Evolutionary conservation across 768 basidiomycete species (phyloP), one percentile per base, ranked within the genome.

Genomic region (Hypholoma fasciculare): DNA sequence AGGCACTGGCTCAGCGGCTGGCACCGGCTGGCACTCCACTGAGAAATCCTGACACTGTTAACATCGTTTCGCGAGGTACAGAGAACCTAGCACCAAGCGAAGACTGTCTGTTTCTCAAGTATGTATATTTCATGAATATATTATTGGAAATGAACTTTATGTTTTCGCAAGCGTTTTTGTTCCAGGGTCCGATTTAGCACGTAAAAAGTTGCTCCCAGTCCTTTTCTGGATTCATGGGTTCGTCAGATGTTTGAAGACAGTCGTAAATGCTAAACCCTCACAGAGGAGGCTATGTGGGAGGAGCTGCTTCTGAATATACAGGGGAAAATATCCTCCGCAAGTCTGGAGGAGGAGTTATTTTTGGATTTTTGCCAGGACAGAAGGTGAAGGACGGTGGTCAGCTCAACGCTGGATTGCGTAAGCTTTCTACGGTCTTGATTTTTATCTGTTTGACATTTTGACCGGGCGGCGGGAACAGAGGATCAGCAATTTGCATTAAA

Each of bases 371-470:
- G 34, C 57, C 81, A 19, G 80, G 82, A 0, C 57, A 65, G 37
- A 62, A 72, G 27, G 74, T 82, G 7, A 76, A 82, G 52, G 63
- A 70, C 6, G 68, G 69, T 9, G 82, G 82, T 5, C 74, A 60
- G 2, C 62, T 81, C 48, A 84, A 83, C 50, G 81, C 78, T 11
- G 82, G 81, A 26, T 62, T 84, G 47, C 67, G 82, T 82, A 61
- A 53, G 79, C 4, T 1, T 1, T 7, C 6, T 5, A 34, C 1
- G 7, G 7, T 34, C 30, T 34, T 2, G 30, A 34, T 34, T 34
- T 34, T 34, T 34, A 4, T 23, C 23, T 23, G 9, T 34, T 7
- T 34, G 1, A 7, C 9, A 34, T 17, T 14, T 14, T 19, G 17
- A 4, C 23, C 23, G 23, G n/a, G n/a, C n/a, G n/a, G n/a, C n/a